Conservation (phyloP, 2,329 filamentous ascomycete genomes). For the Penicillium sp. region DNA sequence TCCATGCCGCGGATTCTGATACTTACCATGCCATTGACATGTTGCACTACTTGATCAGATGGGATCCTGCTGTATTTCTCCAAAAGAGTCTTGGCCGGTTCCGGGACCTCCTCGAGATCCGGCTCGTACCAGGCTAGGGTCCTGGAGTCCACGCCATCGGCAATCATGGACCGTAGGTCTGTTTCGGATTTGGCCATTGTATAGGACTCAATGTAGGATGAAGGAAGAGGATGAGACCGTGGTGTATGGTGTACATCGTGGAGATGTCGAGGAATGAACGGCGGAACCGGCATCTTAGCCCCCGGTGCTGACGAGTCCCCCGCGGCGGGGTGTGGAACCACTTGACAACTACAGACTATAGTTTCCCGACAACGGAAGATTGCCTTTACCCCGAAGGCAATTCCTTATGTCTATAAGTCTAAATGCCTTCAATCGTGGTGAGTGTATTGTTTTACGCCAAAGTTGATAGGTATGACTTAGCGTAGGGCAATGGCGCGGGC, state of each 20-base stretch:
- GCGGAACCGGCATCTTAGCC: background rate
- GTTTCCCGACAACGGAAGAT: too few species aligned
- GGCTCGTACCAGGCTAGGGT: constrained; percentile 20
- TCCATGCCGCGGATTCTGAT: background rate
- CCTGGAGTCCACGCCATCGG: constrained; percentile 7
- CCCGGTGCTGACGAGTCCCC: background rate
- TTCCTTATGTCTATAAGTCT: too few species aligned
- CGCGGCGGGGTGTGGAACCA: background rate
- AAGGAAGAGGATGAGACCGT: background rate
- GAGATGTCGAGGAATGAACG: background rate
- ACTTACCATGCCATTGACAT: constrained; percentile 20
- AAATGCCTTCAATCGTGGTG: too few species aligned
- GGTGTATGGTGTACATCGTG: background rate
- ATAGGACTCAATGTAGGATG: background rate
- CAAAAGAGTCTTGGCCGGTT: constrained; percentile 17
- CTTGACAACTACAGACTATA: background rate
- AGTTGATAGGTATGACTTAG: too few species aligned
- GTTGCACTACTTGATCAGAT: constrained; percentile 10
- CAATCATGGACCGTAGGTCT: constrained; percentile 11
- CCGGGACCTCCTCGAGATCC: constrained; percentile 10
- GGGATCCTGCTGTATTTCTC: constrained; percentile 20
- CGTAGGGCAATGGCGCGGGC: too few species aligned
- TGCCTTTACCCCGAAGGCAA: too few species aligned
- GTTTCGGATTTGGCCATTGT: constrained; percentile 15
- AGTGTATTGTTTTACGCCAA: too few species aligned